These are phyloP conservation scores for Penicillium bialowiezense DNA, from an alignment of 495 filamentous ascomycete species.

Conservation along the genomic window DNA sequence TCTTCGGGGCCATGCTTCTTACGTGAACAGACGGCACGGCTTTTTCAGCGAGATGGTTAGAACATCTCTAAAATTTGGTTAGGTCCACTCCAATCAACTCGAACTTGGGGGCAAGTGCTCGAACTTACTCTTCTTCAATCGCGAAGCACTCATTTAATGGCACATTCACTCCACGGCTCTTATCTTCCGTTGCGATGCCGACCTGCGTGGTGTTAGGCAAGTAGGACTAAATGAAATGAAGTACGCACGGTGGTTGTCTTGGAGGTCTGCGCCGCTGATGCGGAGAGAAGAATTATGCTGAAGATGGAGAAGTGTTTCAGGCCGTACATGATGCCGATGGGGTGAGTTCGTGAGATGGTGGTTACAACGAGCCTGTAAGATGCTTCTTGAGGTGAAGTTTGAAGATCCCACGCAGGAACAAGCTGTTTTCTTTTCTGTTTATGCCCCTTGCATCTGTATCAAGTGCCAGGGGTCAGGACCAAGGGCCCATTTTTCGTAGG, in stretches of 20 bases:
- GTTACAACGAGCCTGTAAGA: too few relatives aligned
- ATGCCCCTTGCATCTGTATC: constrained; percentile 9
- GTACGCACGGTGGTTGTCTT: constrained; percentile 15
- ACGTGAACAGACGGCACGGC: constrained; percentile 28
- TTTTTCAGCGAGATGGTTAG: constrained; percentile 21
- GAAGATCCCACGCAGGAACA: not conserved
- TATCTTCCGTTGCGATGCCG: constrained; percentile 21
- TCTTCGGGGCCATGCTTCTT: constrained; percentile 2
- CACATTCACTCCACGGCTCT: constrained; percentile 20
- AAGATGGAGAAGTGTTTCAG: constrained; percentile 21
- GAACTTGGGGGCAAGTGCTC: not conserved
- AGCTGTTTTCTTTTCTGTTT: not conserved
- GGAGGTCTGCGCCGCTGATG: constrained; percentile 11
- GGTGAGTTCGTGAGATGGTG: not conserved
- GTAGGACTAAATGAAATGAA: not conserved
- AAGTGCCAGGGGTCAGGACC: not conserved
- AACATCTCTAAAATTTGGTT: constrained; percentile 15
- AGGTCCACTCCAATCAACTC: not conserved
- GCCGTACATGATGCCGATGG: constrained; percentile 19
- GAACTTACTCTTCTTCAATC: constrained; percentile 26
- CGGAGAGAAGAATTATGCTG: constrained; percentile 25
- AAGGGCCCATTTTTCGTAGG: not conserved
- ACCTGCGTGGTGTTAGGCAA: constrained; percentile 12
- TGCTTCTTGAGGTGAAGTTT: not conserved
- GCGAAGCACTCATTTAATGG: constrained; percentile 23